Evolutionary conservation across 176 grass and related monocot genomes (phyloP), one percentile per base, ranked within the genome.

Genomic region (Pontederia paniculata): DNA sequence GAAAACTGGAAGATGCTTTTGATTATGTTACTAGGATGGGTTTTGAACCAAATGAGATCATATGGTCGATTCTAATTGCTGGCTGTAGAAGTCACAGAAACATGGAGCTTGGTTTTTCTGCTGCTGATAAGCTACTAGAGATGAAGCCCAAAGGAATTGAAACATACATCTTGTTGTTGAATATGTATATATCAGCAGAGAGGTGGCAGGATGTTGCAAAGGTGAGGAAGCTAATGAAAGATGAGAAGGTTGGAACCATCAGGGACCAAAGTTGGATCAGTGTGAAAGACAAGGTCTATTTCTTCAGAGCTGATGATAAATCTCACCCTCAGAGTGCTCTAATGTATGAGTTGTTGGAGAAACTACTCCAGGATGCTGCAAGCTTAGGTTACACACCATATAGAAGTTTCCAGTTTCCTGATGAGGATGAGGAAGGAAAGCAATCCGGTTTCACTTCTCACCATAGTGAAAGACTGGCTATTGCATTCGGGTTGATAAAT

Each of bases 1-100:
- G 89, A 16, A 37, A 64, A 49, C 21, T 95, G 76, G 77, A 84
- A 2, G 89, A 88, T 74, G 89, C 89, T 55, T 95, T 95, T 60
- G 71, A 50, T 47, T 95, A 82, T 49, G 75, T 95, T 9, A 57
- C 71, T 42, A 82, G 61, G 37, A 81, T 65, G 11, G 58, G 54
- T 54, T 88, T 88, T 16, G 47, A 81, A 44, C 80, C 77, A 1
- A 95, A 76, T 23, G 89, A 95, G 72, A 66, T 82, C 42, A 88
- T 95, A 45, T 95, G 89, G 89, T 95, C 84, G 11, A 95, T 86
- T 61, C 74, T 95, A 62, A 71, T 95, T 45, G 89, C 89, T 73
- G 84, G 89, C 47, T 95, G 80, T 48, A 77, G 84, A 60, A 88
- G 80, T 21, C 89, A 82, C 44, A 84, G 89, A 22, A 88, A 95